Evolutionary conservation across 176 grass and related monocot genomes (phyloP).

Genomic region (Oryza punctata): DNA sequence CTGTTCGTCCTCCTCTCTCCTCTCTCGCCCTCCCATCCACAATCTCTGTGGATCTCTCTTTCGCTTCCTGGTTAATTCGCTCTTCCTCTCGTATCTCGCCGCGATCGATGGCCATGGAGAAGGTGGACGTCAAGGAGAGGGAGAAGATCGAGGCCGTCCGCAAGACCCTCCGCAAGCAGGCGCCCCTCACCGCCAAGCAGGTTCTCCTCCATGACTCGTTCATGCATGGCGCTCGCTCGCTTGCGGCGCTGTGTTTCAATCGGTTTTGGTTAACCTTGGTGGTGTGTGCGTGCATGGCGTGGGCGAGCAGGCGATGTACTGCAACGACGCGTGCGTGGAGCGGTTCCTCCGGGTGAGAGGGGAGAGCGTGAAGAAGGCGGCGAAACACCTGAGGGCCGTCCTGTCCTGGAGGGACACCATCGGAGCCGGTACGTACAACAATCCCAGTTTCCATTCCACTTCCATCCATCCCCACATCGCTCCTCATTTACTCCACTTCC

Average conservation of each 20-base stretch:
- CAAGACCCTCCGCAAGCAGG: slow-evolving; percentile 82
- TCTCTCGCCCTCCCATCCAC: not conserved
- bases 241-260: not conserved
- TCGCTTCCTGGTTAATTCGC: not conserved
- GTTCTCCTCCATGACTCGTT: slow-evolving; percentile 22
- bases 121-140: slow-evolving; percentile 67
- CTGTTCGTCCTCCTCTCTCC: not conserved
- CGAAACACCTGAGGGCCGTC: slow-evolving; percentile 79
- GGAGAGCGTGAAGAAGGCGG: slow-evolving; percentile 88
- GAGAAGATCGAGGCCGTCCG: slow-evolving; percentile 80
- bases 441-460: not conserved
- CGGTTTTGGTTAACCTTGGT: not conserved
- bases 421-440: slow-evolving; percentile 54
- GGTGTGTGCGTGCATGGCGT: not conserved
- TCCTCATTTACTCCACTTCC: slow-evolving; percentile 14
- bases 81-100: not conserved
- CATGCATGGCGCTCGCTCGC: too few species aligned
- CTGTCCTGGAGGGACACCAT: slow-evolving; percentile 91
- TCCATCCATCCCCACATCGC: not conserved
- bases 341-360: slow-evolving; percentile 75
- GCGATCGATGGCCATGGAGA: slow-evolving; percentile 65
- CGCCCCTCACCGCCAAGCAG: slow-evolving; percentile 80
- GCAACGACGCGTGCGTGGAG: slow-evolving; percentile 84
- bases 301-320: slow-evolving; percentile 75
- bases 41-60: not conserved